Evolutionary conservation across 495 filamentous ascomycete genomes (phyloP), one percentile per base, ranked within the genome.

Genomic region (Patellaria atrata): DNA sequence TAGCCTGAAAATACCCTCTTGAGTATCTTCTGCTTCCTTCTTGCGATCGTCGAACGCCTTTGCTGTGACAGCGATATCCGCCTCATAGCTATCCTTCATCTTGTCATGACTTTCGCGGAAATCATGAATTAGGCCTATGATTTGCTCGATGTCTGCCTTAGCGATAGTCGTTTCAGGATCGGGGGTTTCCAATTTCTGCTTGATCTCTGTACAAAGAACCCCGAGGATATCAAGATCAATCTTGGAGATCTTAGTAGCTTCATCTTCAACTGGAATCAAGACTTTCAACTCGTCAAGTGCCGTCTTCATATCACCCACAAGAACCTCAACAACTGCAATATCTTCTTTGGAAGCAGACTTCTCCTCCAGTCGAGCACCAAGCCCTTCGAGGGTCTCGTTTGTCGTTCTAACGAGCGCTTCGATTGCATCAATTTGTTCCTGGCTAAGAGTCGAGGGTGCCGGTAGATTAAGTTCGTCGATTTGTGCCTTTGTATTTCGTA

Each of bases 11-110:
- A 81, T 70, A 41, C 65, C 67, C 27, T 71, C 63, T 10, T 67
- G 60, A 6, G 78, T 52, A 13, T 59, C 67, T 34, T 65, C 70
- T 25, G 73, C 70, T 42, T 79, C 75, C 17, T 65, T 56, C 43
- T 73, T 76, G 21, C 84, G 76, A 26, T 83, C 77, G 39, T 91
- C 82, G 13, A 93, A 73, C 0, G 74, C 71, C 54, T 83, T 79
- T 6, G 75, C 70, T n/a, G 75, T 82, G 18, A 75, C 58, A 15
- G 81, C 79, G 27, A 75, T 73, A 37, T 81, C 74, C 0, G 64
- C 57, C 22, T 79, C 73, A 21, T 79, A 67, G 33, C 70, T 70
- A 17, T 79, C 75, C 37, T 70, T 70, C 36, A 58, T 23, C 44
- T 54, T 53, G 33, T 58, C 51, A 28, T 60, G 55, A 28, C 53